Percentiles rank a stretch among this genome's conserved stretches.
Evolutionary conservation across 768 basidiomycete genomes (phyloP).

Genomic region (Lactifluus subvellereus): DNA sequence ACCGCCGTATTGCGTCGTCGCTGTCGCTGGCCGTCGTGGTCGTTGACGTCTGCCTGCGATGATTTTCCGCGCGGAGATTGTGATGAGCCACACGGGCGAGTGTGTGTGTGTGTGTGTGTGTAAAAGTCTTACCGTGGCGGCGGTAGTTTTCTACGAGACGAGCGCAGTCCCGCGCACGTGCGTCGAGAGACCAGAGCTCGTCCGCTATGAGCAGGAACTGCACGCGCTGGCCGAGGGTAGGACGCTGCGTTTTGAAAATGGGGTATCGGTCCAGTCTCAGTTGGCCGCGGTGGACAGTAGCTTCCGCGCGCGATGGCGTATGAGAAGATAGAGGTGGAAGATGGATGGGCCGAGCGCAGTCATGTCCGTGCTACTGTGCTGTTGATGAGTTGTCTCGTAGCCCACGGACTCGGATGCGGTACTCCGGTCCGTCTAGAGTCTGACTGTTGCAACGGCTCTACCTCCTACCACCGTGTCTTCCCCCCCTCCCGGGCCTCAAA

Average conservation of each 20-base stretch:
- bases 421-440: no score
- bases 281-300: not conserved
- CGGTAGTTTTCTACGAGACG: not conserved
- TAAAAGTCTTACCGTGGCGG: not conserved
- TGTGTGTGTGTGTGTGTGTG: not conserved
- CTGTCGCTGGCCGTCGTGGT: conserved; percentile 45
- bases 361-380: not conserved
- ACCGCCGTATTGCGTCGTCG: conserved; percentile 40
- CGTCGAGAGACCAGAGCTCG: conserved; percentile 17
- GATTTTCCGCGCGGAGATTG: not conserved
- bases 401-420: no score
- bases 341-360: not conserved
- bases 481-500: no score
- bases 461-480: no score
- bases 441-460: no score
- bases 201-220: conserved; percentile 8
- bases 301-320: not conserved
- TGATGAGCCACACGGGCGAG: not conserved
- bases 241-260: not conserved
- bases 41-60: not conserved
- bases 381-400: no score
- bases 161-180: conserved; percentile 10
- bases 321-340: conserved; percentile 7
- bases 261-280: conserved; percentile 12
- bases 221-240: not conserved